Percentiles rank a stretch among this genome's conserved stretches.
These are phyloP conservation scores for Penicillium psychrofluorescens DNA, from an alignment of 495 filamentous ascomycete genomes.

Conservation along the genomic window DNA sequence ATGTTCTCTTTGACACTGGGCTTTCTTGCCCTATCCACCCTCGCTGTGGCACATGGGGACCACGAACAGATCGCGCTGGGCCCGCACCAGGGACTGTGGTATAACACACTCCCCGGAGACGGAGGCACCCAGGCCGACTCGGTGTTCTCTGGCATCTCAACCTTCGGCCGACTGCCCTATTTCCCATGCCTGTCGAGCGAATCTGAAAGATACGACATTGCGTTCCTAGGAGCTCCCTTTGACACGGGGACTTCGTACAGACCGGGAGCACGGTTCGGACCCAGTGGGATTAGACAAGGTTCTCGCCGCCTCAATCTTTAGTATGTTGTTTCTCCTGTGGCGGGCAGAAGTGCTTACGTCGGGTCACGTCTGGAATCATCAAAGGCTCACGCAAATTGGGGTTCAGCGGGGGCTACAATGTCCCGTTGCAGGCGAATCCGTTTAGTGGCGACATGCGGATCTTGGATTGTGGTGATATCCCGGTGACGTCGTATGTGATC, in stretches of 20 bases:
- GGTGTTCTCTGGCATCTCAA: conserved; percentile 65
- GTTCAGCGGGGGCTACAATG: conserved; percentile 58
- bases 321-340: conserved; percentile 30
- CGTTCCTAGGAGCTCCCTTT: conserved; percentile 65
- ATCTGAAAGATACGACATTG: conserved; percentile 69
- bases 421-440: conserved; percentile 51
- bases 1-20: conserved; percentile 14
- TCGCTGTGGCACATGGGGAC: conserved; percentile 42
- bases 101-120: conserved; percentile 60
- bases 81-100: conserved; percentile 54
- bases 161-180: conserved; percentile 73
- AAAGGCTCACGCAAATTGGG: conserved; percentile 46
- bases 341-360: background rate
- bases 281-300: conserved; percentile 74
- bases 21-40: conserved; percentile 25
- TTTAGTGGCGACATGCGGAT: conserved; percentile 60
- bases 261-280: conserved; percentile 79
- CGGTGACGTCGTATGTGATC: conserved; percentile 52
- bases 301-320: conserved; percentile 63
- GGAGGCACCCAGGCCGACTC: conserved; percentile 67
- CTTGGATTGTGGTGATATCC: conserved; percentile 72
- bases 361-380: background rate
- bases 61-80: conserved; percentile 51
- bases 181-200: conserved; percentile 69
- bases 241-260: conserved; percentile 68